Evolutionary conservation across 1,284 basidiomycete genomes (phyloP).

Genomic region (Lentinula novae-zelandiae): DNA sequence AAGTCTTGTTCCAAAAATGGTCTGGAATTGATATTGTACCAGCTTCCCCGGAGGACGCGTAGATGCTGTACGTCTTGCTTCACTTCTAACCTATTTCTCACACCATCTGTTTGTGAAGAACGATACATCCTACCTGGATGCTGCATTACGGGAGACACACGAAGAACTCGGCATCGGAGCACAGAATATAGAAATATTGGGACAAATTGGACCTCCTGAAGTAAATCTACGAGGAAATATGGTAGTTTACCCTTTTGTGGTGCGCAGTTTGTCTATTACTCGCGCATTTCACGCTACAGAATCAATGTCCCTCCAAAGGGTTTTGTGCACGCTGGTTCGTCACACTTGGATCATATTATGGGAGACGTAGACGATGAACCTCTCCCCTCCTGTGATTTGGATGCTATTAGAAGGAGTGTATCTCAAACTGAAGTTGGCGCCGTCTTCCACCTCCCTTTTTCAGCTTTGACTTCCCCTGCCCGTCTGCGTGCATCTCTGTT

Average conservation of each 20-base stretch:
- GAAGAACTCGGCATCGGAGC: conserved; percentile 69
- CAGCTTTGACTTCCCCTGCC: conserved; percentile 40
- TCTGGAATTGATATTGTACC: background rate
- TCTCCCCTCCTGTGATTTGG: conserved; percentile 58
- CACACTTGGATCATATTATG: conserved; percentile 14
- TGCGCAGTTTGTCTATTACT: conserved; percentile 33
- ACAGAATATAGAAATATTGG: conserved; percentile 59
- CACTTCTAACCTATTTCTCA: background rate
- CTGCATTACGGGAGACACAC: conserved; percentile 68
- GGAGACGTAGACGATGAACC: conserved; percentile 33
- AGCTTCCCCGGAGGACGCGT: conserved; percentile 80
- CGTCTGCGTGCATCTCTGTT: conserved; percentile 54
- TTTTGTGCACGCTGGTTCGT: conserved; percentile 43
- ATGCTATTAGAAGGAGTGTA: conserved; percentile 37
- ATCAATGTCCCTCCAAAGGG: conserved; percentile 39
- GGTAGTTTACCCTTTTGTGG: conserved; percentile 72
- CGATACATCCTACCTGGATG: conserved; percentile 49
- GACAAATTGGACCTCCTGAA: conserved; percentile 60
- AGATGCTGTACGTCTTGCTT: conserved; percentile 46
- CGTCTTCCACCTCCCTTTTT: conserved; percentile 67
- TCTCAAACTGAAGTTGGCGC: conserved; percentile 65
- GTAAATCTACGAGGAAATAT: conserved; percentile 53
- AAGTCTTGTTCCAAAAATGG: background rate
- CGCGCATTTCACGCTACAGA: background rate
- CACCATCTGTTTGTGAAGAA: conserved; percentile 33